Percentiles rank a stretch among this genome's conserved stretches.
Evolutionary conservation across 2,329 filamentous ascomycete species (phyloP).

Genomic region (Arthroderma sp.): DNA sequence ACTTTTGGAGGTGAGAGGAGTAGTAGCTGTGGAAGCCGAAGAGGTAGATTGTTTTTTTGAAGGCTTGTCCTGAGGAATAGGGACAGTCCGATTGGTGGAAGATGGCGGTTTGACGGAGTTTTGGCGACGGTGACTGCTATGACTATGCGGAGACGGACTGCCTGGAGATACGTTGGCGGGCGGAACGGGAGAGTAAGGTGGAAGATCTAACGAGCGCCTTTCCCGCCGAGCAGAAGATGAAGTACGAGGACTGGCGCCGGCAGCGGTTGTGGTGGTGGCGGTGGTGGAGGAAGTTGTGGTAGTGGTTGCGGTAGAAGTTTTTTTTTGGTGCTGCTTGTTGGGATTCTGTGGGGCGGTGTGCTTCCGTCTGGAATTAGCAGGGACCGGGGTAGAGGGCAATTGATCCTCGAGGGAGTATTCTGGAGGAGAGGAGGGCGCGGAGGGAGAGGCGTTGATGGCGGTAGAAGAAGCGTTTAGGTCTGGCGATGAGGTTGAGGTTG

Average conservation of each 20-base stretch:
- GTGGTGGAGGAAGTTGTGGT: background rate
- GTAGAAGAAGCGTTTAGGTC: slow-evolving; percentile 1
- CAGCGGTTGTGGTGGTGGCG: background rate
- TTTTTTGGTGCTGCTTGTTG: background rate
- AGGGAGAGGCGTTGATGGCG: background rate
- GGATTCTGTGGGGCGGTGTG: background rate
- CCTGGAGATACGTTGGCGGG: too few species aligned
- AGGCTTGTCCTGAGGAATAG: too few species aligned
- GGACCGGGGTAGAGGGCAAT: background rate
- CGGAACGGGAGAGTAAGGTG: too few species aligned
- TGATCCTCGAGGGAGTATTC: background rate
- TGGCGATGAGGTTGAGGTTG: background rate
- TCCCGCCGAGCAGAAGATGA: too few species aligned
- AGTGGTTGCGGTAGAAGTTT: background rate
- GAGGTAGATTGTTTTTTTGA: too few species aligned
- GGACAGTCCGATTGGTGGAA: too few species aligned
- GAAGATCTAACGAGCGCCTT: too few species aligned
- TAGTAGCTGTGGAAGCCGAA: too few species aligned
- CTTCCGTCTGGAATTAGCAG: background rate
- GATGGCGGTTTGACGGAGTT: too few species aligned
- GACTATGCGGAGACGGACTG: too few species aligned
- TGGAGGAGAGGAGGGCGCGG: background rate
- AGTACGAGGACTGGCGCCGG: too few species aligned
- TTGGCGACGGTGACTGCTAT: too few species aligned
- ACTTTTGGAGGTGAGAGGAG: background rate